Evolutionary conservation across 176 grass and related monocot species (phyloP).

Genomic region (Themeda triandra): DNA sequence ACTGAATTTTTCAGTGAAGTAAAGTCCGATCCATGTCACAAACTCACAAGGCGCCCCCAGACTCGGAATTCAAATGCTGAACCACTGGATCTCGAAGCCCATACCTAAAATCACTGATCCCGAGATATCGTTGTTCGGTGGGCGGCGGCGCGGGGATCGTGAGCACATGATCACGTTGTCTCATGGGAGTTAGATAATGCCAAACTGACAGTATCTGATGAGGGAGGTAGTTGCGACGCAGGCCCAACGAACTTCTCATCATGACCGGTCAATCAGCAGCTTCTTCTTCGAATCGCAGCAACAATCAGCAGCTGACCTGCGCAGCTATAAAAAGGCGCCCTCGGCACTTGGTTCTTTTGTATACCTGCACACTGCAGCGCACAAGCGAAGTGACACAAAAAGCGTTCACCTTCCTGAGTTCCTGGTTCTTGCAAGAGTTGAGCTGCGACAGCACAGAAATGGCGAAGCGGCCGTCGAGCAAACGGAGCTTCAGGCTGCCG

Average conservation of each 20-base stretch:
- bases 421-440: slow-evolving; percentile 7
- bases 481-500: slow-evolving; percentile 66
- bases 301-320: neutral
- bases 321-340: slow-evolving; percentile 29
- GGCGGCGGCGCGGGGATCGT: slow-evolving; percentile 51
- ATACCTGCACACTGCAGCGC: slow-evolving; percentile 8
- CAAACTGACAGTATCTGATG: slow-evolving; percentile 48
- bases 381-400: slow-evolving; percentile 8
- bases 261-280: slow-evolving; percentile 37
- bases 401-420: neutral
- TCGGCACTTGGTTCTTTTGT: slow-evolving; percentile 7
- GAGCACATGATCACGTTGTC: slow-evolving; percentile 53
- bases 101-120: slow-evolving; percentile 10
- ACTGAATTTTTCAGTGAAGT: slow-evolving; percentile 1
- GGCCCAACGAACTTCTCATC: slow-evolving; percentile 30
- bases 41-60: slow-evolving; percentile 6
- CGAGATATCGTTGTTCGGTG: slow-evolving; percentile 55
- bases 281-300: slow-evolving; percentile 9
- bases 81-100: slow-evolving; percentile 12
- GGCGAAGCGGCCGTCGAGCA: slow-evolving; percentile 41
- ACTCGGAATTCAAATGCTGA: slow-evolving; percentile 17
- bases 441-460: neutral
- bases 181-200: slow-evolving; percentile 54
- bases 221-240: slow-evolving; percentile 25
- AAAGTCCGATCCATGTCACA: neutral